Conservation (phyloP, 2,329 filamentous ascomycete genomes). For the Fusarium hainanense region DNA sequence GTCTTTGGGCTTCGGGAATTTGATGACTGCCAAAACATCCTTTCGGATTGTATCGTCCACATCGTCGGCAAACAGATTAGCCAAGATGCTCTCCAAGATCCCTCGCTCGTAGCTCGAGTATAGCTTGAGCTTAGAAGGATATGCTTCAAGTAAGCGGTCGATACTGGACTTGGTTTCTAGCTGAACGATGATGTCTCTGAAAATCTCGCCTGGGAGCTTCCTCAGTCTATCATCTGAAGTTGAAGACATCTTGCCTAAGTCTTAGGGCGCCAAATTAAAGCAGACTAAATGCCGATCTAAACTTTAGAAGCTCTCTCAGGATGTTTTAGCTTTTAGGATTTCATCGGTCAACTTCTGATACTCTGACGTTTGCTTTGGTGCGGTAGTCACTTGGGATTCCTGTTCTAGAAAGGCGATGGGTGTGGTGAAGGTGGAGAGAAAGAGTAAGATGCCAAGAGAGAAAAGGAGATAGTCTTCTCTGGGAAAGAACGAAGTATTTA, state of each 20-base stretch:
- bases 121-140: background rate
- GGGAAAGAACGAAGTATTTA: background rate
- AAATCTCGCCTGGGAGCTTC: background rate
- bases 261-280: background rate
- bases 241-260: background rate
- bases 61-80: background rate
- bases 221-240: background rate
- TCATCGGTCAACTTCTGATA: background rate
- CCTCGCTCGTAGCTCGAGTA: background rate
- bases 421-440: background rate
- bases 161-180: background rate
- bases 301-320: background rate
- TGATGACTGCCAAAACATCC: background rate
- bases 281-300: background rate
- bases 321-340: background rate
- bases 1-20: background rate
- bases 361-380: background rate
- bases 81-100: background rate
- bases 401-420: background rate
- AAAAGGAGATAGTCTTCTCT: too few species aligned
- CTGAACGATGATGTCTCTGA: background rate
- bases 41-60: background rate
- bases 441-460: accelerated
- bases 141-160: background rate
- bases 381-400: background rate